Base-by-base conservation (phyloP, 345 rosid species). In the Geranium rotundifolium region DNA sequence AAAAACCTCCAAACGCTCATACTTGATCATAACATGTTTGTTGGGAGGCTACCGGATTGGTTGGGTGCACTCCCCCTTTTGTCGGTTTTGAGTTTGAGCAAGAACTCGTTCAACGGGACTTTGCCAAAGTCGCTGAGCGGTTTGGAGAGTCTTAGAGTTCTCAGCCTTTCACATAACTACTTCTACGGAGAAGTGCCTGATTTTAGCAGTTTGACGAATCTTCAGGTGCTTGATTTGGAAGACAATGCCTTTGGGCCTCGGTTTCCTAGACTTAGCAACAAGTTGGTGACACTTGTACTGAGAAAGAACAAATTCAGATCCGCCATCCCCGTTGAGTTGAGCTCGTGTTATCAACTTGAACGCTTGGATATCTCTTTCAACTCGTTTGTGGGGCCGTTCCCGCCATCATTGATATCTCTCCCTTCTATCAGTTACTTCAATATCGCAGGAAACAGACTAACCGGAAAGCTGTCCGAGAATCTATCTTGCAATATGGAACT, bases 271-370 rank as follows among this genome's bases (percentile, higher is more conserved):
- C 76, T 89, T 65, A 81, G 96, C 49, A 73, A 75, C 73, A 93
- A 84, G 80, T 65, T 93, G 73, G 83, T 82, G 19, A 80, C 79
- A 27, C 81, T 93, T 56, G 77, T 83, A 23, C 77, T 93, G 70
- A 84, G 91, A 63, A 85, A 81, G 78, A 93, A 93, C 84, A 82
- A 62, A 81, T 93, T 93, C 73, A 78, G 97, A 67, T 88, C 90
- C 63, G 87, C 81, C 19, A 78, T 90, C 29, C 86, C 96, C 5
- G 57, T 77, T 66, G 81, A 69, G 60, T 54, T 85, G 55, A 81
- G 70, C 77, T 78, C 86, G 49, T 81, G 69, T 62, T 82, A 86
- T 75, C 99, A 86, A 74, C 95, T 90, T 67, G 81, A 85, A 66
- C 70, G 66, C 74, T 84, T 93, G 34, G 99, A 93, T 71, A 78